These are phyloP conservation scores for Emmonsia crescens DNA, from an alignment of 2,329 filamentous ascomycete genomes.

Conservation along the genomic window DNA sequence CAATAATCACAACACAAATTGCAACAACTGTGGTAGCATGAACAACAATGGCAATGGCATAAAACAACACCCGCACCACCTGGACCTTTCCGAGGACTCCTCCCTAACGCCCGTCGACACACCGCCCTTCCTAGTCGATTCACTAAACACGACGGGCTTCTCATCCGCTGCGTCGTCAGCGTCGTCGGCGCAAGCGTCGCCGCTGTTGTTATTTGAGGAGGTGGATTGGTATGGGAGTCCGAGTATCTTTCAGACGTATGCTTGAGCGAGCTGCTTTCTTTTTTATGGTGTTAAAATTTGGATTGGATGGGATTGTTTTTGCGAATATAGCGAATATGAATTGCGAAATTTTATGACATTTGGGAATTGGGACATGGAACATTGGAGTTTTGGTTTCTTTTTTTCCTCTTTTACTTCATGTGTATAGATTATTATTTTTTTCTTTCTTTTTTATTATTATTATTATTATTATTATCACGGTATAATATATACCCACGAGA, in stretches of 20 bases:
- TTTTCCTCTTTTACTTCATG: no score
- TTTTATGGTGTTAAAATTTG: not conserved
- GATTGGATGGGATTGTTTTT: not conserved
- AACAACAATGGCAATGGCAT: not conserved
- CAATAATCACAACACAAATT: not conserved
- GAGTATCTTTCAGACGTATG: slow-evolving; percentile 5
- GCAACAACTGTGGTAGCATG: not conserved
- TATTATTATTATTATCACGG: no score
- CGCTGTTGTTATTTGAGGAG: slow-evolving; percentile 12
- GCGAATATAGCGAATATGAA: not conserved
- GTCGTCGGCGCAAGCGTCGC: slow-evolving; percentile 5
- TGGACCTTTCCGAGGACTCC: not conserved
- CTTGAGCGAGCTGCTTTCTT: not conserved
- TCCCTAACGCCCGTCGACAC: slow-evolving; percentile 5
- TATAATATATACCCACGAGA: no score
- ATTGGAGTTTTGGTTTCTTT: not conserved
- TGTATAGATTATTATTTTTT: no score
- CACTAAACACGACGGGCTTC: not conserved
- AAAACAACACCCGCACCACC: not conserved
- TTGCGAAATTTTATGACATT: no score
- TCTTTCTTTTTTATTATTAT: no score
- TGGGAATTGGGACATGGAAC: no score
- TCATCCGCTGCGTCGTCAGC: not conserved
- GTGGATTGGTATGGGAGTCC: slow-evolving; percentile 12
- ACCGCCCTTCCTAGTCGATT: slow-evolving; percentile 11